phyloP scores from a whole-genome alignment of 169 alveolate genomes.

The Eimeria maxima region DNA sequence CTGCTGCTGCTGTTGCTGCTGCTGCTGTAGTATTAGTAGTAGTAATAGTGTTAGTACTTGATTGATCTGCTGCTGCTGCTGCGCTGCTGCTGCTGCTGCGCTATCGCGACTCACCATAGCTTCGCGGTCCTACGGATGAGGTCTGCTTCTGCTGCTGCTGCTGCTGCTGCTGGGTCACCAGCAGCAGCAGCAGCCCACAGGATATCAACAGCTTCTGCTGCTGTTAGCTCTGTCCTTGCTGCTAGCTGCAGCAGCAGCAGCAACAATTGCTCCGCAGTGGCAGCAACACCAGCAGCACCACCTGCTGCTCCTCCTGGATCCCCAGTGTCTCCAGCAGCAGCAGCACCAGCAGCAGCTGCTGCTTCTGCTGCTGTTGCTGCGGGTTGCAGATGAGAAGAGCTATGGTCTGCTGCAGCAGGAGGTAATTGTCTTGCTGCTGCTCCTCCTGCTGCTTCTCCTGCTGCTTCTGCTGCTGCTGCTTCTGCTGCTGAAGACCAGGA shows the following conservation, averaged over 20 bases:
- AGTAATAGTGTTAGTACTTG: no score
- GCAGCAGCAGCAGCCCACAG: background rate
- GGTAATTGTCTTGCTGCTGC: background rate
- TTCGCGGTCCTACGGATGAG: background rate
- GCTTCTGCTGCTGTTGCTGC: conserved; percentile 37
- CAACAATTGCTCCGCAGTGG: conserved; percentile 6
- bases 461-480: background rate
- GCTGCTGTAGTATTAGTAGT: no score
- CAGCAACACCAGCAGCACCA: conserved; percentile 31
- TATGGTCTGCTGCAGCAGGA: background rate
- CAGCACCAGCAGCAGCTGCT: conserved; percentile 3
- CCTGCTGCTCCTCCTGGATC: background rate
- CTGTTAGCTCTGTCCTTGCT: background rate
- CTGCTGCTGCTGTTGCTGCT: conserved; percentile 58
- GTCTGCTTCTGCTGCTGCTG: background rate
- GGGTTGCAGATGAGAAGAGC: background rate
- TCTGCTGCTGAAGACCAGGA: background rate
- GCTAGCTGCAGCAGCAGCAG: conserved; percentile 21
- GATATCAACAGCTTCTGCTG: background rate
- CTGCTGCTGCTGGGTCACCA: no score
- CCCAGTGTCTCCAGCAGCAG: conserved; percentile 18
- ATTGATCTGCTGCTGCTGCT: background rate
- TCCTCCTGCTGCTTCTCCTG: background rate
- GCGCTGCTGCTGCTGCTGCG: background rate
- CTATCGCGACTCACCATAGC: background rate